Base-by-base conservation (phyloP, 75 land plant genomes). In the Azolla pinnata region DNA sequence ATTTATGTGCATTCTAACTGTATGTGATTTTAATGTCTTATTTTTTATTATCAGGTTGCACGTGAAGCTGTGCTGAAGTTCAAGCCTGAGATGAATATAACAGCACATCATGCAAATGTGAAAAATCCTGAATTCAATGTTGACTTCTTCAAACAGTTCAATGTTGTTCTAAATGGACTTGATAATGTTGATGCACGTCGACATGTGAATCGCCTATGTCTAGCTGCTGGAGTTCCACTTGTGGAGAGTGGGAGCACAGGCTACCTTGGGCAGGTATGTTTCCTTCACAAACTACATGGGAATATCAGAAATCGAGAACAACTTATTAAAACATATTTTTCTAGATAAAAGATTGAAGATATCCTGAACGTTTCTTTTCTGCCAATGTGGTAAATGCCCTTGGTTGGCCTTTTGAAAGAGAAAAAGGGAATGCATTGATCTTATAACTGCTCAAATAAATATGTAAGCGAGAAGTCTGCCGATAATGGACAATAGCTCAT, bases 181-280 rank as follows among this genome's bases (percentile, higher is more conserved):
- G 99, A 95, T 56, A 95, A 95, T 62, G 62, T 95, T 51, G 97
- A 95, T 73, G 99, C 99, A 29, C 85, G 99, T 47, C 71, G 99
- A 25, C 96, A 95, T 78, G 99, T 95, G 27, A 95, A 95, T 54
- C 87, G 99, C 42, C 85, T 95, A 62, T 95, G 99, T 68, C 73
- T 95, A 71, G 99, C 97, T 69, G 91, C 97, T 65, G 86, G 77
- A 66, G 84, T 86, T 1, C 99, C 97, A 50, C 72, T 95, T 69
- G 83, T 95, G 66, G 99, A 95, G 74, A 95, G 99, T 84, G 99
- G 99, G 35, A 95, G 97, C 0, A 86, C 97, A 44, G 99, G 99
- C 23, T 95, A 90, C 58, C 68, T 95, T 32, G 99, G 99, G 54
- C 99, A 95, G 99, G 99, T 93, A 44, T 12, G 5, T 35, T 35